A percentile compares a stretch with the other conserved stretches of the same genome.
These are phyloP conservation scores for Coprinopsis strossmayeri DNA, from an alignment of 768 basidiomycete genomes.

Conservation along the genomic window DNA sequence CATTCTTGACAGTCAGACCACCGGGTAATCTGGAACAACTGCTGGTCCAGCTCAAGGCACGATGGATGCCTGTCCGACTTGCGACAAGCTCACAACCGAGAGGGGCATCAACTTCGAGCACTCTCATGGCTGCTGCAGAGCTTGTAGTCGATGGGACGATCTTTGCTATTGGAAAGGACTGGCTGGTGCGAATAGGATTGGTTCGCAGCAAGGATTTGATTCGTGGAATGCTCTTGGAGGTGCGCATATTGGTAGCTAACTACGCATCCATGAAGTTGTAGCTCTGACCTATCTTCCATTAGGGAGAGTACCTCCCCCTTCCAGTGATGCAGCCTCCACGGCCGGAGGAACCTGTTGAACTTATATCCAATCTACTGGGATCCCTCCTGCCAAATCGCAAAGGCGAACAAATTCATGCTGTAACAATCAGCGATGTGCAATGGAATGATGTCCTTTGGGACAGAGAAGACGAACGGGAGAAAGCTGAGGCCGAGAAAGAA, in stretches of 20 bases:
- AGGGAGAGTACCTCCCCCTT: constrained; percentile 83
- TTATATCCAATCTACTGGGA: constrained; percentile 68
- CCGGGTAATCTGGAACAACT: constrained; percentile 73
- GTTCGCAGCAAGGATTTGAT: constrained; percentile 70
- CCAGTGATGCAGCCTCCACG: constrained; percentile 59
- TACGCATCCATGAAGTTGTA: constrained; percentile 1
- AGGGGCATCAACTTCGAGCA: constrained; percentile 3
- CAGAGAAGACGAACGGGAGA: constrained; percentile 46
- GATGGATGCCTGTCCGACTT: constrained; percentile 69
- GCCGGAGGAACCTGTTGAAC: constrained; percentile 62
- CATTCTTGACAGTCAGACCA: constrained; percentile 70
- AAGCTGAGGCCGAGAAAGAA: constrained; percentile 12
- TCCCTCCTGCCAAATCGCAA: constrained; percentile 67
- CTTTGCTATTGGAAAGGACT: constrained; percentile 75
- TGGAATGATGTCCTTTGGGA: constrained; percentile 82
- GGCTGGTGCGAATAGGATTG: constrained; percentile 76
- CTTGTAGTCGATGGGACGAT: constrained; percentile 67
- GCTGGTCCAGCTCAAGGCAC: constrained; percentile 64
- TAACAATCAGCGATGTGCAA: constrained; percentile 69
- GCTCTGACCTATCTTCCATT: not conserved
- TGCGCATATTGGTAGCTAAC: constrained; percentile 18
- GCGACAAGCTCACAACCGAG: constrained; percentile 14
- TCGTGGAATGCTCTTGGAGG: constrained; percentile 84
- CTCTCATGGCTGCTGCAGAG: constrained; percentile 34
- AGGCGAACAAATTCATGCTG: constrained; percentile 70